Evolutionary conservation across 805 yeast genomes (phyloP), one percentile per base, ranked within the genome.

Genomic region (Yarrowia hollandica): DNA sequence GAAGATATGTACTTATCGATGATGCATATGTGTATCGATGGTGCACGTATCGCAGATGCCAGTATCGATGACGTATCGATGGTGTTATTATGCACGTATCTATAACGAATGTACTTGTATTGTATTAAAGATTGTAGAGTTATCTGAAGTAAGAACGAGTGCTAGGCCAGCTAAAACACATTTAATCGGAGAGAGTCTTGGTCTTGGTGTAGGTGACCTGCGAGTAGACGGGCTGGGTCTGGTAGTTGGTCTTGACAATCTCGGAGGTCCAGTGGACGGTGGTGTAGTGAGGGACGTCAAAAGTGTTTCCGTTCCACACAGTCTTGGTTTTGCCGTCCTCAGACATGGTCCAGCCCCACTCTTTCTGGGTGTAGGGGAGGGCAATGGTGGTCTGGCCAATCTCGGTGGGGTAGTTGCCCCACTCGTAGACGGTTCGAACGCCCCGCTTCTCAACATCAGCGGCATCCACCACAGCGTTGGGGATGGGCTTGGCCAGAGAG

Each of bases 131-230:
- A 15, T 38, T 21, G 21, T 19, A 19, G 41, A 37, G n/a, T 3
- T 37, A 37, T 34, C 6, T 16, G 21, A 18, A 18, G 11, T 14
- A 14, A 38, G 15, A 10, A 18, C 11, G 18, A 12, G 44, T 10
- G 14, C 44, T 38, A 38, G 41, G 19, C 30, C 44, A 22, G 44
- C 44, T 38, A 38, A 28, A 7, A 18, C 16, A 35, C 25, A 19
- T 37, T 25, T 28, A 42, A 22, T 42, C 25, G 4, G 50, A 26
- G 5, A 42, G 23, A 6, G 50, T 42, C 22, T 19, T 18, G 34
- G 50, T 42, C 50, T 42, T 42, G 50, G 50, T 42, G 50, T 18
- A 42, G 25, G 22, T 14, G 34, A 42, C 50, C 50, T 42, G 50
- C 2, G 50, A 42, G 34, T 42, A 42, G 34, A 42, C 50, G 34